phyloP scores from a whole-genome alignment of 805 yeast genomes.

The Schwanniomyces sp. region DNA sequence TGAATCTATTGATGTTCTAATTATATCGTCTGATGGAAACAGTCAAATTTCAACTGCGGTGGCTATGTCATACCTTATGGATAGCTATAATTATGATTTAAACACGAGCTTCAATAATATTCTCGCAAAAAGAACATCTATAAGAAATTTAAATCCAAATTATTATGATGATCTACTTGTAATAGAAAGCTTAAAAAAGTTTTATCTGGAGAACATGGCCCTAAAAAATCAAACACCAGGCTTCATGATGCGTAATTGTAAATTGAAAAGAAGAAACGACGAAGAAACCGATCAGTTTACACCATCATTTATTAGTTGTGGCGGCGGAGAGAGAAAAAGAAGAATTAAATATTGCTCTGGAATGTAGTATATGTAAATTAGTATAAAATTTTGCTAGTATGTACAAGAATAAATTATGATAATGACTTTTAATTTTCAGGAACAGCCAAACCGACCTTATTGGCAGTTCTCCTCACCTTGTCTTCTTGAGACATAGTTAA shows the following conservation, averaged over 20 bases:
- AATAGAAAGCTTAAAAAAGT: conserved; percentile 39
- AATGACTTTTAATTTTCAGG: conserved; percentile 23
- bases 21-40: conserved; percentile 32
- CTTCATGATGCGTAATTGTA: conserved; percentile 26
- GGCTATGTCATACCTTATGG: conserved; percentile 40
- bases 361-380: conserved; percentile 2
- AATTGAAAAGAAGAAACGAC: conserved; percentile 25
- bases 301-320: conserved; percentile 10
- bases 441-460: conserved; percentile 75
- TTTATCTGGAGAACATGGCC: conserved; percentile 29
- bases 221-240: conserved; percentile 27
- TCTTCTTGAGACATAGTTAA: conserved; percentile 75
- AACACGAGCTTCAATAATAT: conserved; percentile 26
- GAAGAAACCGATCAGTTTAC: conserved; percentile 17
- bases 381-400: not conserved
- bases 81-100: conserved; percentile 34
- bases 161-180: conserved; percentile 40
- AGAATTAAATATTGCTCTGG: conserved; percentile 5
- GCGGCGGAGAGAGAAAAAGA: conserved; percentile 19
- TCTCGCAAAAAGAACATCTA: conserved; percentile 14
- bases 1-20: conserved; percentile 26
- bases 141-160: conserved; percentile 25
- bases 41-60: conserved; percentile 29
- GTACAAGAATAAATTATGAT: not conserved
- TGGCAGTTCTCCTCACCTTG: conserved; percentile 76